Evolutionary conservation across 2,329 filamentous ascomycete genomes (phyloP).

Genomic region (Xylaria sp.): DNA sequence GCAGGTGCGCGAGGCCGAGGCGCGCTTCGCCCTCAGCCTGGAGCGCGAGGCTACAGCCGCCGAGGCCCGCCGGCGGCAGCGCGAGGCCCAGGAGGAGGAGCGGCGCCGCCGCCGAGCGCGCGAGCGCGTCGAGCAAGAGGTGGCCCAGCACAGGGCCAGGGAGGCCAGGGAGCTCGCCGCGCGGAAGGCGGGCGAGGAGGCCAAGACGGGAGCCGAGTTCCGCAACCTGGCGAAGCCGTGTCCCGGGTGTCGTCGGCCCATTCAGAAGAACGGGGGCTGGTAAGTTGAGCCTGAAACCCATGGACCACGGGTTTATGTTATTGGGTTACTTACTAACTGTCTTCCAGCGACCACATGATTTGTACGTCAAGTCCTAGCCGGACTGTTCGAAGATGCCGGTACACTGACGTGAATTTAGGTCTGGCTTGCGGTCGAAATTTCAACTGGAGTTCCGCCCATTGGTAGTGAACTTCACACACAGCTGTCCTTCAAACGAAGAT

Average conservation of each 20-base stretch:
- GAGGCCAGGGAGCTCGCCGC: conserved; percentile 15
- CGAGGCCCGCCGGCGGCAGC: conserved; percentile 31
- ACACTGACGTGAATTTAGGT: too few species aligned
- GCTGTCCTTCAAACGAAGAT: too few species aligned
- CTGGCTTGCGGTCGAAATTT: background rate
- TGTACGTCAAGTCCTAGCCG: too few species aligned
- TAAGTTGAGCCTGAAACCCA: conserved; percentile 30
- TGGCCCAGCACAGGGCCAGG: conserved; percentile 26
- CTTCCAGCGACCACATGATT: conserved; percentile 43
- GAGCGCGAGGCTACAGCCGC: conserved; percentile 21
- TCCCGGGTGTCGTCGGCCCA: conserved; percentile 42
- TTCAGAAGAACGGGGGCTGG: conserved; percentile 48
- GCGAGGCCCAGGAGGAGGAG: conserved; percentile 23
- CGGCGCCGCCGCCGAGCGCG: conserved; percentile 24
- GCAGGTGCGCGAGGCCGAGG: conserved; percentile 42
- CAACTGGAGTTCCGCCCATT: background rate
- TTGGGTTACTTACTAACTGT: conserved; percentile 24
- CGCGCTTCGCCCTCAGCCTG: conserved; percentile 39
- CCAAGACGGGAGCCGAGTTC: conserved; percentile 35
- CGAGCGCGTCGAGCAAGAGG: conserved; percentile 22
- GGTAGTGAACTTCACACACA: background rate
- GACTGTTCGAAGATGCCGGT: too few species aligned
- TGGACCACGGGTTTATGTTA: background rate
- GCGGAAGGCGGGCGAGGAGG: conserved; percentile 40
- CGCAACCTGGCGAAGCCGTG: conserved; percentile 42